Evolutionary conservation across 345 rosid species (phyloP).

Genomic region (Brassica nigra): DNA sequence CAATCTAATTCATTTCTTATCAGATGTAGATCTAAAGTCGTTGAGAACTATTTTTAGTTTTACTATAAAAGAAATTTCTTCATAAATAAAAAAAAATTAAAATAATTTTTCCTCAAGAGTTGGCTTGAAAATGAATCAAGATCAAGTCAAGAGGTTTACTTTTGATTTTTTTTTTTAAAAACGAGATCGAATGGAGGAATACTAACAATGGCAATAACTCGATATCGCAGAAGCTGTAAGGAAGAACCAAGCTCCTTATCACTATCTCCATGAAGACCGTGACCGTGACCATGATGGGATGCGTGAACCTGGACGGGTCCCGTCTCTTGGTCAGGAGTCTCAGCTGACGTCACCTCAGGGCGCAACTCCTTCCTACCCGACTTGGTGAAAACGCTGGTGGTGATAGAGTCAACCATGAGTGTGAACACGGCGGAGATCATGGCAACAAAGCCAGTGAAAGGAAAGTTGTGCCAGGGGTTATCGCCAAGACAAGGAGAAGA

Average conservation of each 20-base stretch:
- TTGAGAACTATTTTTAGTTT: not conserved
- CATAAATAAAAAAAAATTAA: not conserved
- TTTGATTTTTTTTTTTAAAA: no score
- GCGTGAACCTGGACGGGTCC: not conserved
- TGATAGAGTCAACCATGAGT: constrained; percentile 53
- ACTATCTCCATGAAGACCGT: constrained; percentile 30
- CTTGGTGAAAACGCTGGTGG: constrained; percentile 47
- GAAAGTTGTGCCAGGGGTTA: constrained; percentile 54
- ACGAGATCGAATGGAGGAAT: not conserved
- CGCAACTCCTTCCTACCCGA: not conserved
- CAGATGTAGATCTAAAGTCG: not conserved
- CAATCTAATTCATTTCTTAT: not conserved
- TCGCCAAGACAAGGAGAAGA: constrained; percentile 49
- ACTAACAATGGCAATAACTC: constrained; percentile 50
- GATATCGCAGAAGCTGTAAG: constrained; percentile 49
- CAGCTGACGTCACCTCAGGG: constrained; percentile 7
- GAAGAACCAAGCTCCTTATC: constrained; percentile 20
- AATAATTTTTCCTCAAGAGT: not conserved
- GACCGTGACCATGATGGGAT: constrained; percentile 40
- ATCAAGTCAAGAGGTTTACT: constrained; percentile 1
- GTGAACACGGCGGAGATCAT: constrained; percentile 52
- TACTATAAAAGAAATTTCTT: not conserved
- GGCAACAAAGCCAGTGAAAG: constrained; percentile 52
- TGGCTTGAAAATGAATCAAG: not conserved
- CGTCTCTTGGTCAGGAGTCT: constrained; percentile 36